Evolutionary conservation across 2,329 filamentous ascomycete genomes (phyloP).

Genomic region (Thielaviopsis populi): DNA sequence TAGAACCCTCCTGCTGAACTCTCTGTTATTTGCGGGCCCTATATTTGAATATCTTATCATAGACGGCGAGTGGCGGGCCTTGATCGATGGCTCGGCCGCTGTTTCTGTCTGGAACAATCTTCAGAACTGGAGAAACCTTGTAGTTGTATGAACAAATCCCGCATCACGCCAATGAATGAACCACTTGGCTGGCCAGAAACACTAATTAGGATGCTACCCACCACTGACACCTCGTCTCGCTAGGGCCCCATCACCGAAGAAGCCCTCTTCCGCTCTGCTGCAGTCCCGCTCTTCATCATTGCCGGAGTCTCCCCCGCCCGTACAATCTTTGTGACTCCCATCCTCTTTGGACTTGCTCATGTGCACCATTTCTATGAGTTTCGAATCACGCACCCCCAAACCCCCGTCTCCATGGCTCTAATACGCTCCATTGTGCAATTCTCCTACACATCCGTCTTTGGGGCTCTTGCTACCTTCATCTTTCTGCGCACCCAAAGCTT

Average conservation of each 20-base stretch:
- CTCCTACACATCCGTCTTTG: slow-evolving; percentile 80
- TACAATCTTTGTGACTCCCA: slow-evolving; percentile 67
- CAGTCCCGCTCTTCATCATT: slow-evolving; percentile 67
- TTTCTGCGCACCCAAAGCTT: slow-evolving; percentile 76
- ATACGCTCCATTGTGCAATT: slow-evolving; percentile 70
- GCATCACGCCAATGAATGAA: background rate
- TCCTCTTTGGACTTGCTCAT: slow-evolving; percentile 88
- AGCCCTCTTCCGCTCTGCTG: slow-evolving; percentile 76
- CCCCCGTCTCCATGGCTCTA: slow-evolving; percentile 46
- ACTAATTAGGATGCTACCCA: background rate
- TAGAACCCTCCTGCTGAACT: slow-evolving; percentile 54
- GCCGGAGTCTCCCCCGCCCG: slow-evolving; percentile 40
- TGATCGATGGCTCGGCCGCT: slow-evolving; percentile 41
- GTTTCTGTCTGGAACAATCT: slow-evolving; percentile 52
- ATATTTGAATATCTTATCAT: slow-evolving; percentile 66
- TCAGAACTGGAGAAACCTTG: slow-evolving; percentile 73
- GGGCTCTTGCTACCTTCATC: slow-evolving; percentile 81
- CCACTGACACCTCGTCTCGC: slow-evolving; percentile 11
- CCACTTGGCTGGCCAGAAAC: background rate
- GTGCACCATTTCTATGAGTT: slow-evolving; percentile 96
- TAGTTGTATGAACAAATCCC: slow-evolving; percentile 49
- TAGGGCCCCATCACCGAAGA: slow-evolving; percentile 77
- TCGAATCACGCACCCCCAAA: slow-evolving; percentile 59
- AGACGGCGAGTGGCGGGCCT: slow-evolving; percentile 53
- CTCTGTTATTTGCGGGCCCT: slow-evolving; percentile 67